Percentiles rank a stretch among this genome's conserved stretches.
These are phyloP conservation scores for Bonia amplexicaulis DNA, from an alignment of 176 grass and related monocot genomes.

Conservation along the genomic window DNA sequence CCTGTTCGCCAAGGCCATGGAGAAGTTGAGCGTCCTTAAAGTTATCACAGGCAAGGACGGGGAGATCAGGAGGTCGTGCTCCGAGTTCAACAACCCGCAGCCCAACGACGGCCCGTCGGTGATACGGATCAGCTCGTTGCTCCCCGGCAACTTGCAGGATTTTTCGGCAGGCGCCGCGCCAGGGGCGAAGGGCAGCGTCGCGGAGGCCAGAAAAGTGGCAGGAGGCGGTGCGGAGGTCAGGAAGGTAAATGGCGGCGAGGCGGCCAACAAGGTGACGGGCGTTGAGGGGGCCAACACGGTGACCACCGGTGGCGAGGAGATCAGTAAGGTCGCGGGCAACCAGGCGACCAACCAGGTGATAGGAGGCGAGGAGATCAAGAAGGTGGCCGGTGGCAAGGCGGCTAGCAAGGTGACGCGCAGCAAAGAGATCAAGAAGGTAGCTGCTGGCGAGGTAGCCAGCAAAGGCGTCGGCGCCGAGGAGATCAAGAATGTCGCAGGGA, in stretches of 20 bases:
- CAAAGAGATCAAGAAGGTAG: not conserved
- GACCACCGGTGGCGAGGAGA: too few relatives aligned
- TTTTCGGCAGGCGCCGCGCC: not conserved
- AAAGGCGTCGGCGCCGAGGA: too few relatives aligned
- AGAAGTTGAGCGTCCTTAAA: slow-evolving; percentile 40
- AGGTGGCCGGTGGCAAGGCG: too few relatives aligned
- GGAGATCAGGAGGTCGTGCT: slow-evolving; percentile 48
- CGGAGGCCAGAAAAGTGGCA: not conserved
- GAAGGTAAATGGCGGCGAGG: not conserved
- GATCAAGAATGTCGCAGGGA: not conserved
- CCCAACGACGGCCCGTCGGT: not conserved
- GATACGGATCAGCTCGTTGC: slow-evolving; percentile 31
- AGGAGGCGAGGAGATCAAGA: not conserved
- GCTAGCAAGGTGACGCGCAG: not conserved
- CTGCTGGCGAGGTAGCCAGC: too few relatives aligned
- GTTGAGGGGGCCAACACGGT: too few relatives aligned
- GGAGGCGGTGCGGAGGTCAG: not conserved
- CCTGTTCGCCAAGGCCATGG: slow-evolving; percentile 41
- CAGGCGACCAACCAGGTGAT: not conserved
- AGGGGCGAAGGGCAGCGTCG: not conserved
- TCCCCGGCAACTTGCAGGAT: not conserved
- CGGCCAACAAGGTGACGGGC: not conserved
- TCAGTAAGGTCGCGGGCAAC: too few relatives aligned
- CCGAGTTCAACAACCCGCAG: slow-evolving; percentile 44
- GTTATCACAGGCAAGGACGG: slow-evolving; percentile 53